Evolutionary conservation across 208 protist genomes (phyloP).

Genomic region (Wallacemonas sp.): DNA sequence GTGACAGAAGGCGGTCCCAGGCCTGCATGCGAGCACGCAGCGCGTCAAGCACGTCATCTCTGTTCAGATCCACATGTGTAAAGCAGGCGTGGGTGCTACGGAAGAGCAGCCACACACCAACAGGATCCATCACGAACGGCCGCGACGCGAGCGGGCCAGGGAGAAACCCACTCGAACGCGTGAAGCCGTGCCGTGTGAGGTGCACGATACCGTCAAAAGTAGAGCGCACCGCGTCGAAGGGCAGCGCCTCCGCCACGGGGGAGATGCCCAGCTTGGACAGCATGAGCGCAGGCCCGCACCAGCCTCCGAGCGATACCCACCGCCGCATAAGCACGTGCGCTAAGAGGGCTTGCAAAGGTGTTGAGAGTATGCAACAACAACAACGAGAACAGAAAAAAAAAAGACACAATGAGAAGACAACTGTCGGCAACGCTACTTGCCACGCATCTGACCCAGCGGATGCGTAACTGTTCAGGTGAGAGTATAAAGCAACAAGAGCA

Average conservation of each 20-base stretch:
- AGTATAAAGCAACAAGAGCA: neutral
- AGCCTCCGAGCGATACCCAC: conserved; percentile 82
- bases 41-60: conserved; percentile 37
- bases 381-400: conserved; percentile 21
- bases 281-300: conserved; percentile 81
- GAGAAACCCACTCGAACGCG: conserved; percentile 7
- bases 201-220: conserved; percentile 81
- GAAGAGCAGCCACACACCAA: conserved; percentile 75
- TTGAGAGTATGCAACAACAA: conserved; percentile 12
- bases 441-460: too few species aligned
- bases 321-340: too few species aligned
- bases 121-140: conserved; percentile 56
- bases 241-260: conserved; percentile 38
- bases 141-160: conserved; percentile 9
- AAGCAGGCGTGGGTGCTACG: conserved; percentile 81
- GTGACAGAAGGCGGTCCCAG: conserved; percentile 55
- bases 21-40: conserved; percentile 50
- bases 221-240: conserved; percentile 83
- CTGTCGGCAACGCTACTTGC: too few species aligned
- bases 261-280: conserved; percentile 70
- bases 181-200: conserved; percentile 52
- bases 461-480: too few species aligned
- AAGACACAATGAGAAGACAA: conserved; percentile 3
- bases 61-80: conserved; percentile 81
- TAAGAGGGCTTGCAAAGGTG: neutral